Conservation (phyloP, 345 rosid genomes). For the Garcia nutans region DNA sequence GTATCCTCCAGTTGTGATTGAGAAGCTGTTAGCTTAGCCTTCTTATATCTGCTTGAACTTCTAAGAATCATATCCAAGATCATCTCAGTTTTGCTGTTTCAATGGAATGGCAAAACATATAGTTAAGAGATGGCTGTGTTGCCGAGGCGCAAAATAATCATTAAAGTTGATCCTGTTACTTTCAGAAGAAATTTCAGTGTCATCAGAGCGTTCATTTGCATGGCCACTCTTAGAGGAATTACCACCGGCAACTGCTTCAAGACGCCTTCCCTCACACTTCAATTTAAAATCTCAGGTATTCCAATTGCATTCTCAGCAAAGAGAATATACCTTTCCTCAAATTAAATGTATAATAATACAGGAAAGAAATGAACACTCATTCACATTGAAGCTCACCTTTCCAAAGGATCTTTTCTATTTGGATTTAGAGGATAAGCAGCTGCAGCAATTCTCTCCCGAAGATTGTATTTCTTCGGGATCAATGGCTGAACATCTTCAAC, state of each 20-base stretch:
- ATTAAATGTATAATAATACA: not conserved
- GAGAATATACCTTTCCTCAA: not conserved
- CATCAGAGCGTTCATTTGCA: slow-evolving; percentile 13
- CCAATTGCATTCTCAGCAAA: not conserved
- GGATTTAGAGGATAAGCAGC: slow-evolving; percentile 55
- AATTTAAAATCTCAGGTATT: not conserved
- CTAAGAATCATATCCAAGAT: slow-evolving; percentile 40
- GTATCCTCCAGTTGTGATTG: slow-evolving; percentile 36
- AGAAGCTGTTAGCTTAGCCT: slow-evolving; percentile 49
- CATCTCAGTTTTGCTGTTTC: no score
- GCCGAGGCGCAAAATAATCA: slow-evolving; percentile 39
- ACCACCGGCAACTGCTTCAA: slow-evolving; percentile 12
- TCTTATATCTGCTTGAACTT: slow-evolving; percentile 56
- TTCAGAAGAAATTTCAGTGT: slow-evolving; percentile 21
- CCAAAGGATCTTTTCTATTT: slow-evolving; percentile 53
- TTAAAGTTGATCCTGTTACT: slow-evolving; percentile 32
- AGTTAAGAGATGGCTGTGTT: no score
- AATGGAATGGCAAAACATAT: no score
- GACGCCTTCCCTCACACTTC: slow-evolving; percentile 17
- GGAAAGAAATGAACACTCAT: not conserved
- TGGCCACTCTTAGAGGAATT: slow-evolving; percentile 18
- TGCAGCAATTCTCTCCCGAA: slow-evolving; percentile 70
- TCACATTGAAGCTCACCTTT: slow-evolving; percentile 24
- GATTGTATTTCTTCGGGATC: slow-evolving; percentile 78
- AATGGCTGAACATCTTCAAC: slow-evolving; percentile 87